Percentiles rank a stretch among this genome's conserved stretches.
phyloP scores from a whole-genome alignment of 2,329 filamentous ascomycete genomes.

The Colletotrichum trifolii region DNA sequence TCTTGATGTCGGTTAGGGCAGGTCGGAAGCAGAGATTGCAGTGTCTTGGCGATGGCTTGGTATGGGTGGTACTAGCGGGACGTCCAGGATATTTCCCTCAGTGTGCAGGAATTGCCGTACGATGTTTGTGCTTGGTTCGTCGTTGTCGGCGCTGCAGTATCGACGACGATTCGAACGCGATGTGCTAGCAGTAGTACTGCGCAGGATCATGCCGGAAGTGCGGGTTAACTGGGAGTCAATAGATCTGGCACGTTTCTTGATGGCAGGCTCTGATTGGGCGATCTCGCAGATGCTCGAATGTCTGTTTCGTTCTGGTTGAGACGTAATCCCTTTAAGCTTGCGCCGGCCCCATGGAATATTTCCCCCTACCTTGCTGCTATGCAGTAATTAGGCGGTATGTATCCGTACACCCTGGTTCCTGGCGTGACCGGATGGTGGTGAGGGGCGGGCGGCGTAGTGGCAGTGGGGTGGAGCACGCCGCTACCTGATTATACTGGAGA shows the following conservation, averaged over 20 bases:
- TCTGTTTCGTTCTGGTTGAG: neutral
- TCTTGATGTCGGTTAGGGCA: constrained; percentile 23
- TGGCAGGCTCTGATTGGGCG: constrained; percentile 23
- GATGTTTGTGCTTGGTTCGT: constrained; percentile 1
- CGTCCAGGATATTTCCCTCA: constrained; percentile 9
- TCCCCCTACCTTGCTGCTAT: neutral
- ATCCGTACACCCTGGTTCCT: neutral
- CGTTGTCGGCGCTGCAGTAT: neutral
- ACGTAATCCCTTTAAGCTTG: constrained; percentile 32
- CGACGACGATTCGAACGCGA: neutral
- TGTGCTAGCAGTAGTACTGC: neutral
- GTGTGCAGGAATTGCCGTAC: constrained; percentile 20
- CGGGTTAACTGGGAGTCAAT: constrained; percentile 38
- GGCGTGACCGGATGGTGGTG: neutral
- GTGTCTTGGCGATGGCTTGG: constrained; percentile 34
- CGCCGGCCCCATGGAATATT: neutral
- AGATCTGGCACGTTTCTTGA: constrained; percentile 36
- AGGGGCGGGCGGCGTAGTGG: constrained; percentile 18
- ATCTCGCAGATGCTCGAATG: constrained; percentile 14
- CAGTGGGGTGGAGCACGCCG: neutral
- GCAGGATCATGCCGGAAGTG: constrained; percentile 30
- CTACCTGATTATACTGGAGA: constrained; percentile 1
- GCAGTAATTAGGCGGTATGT: neutral
- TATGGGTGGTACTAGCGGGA: constrained; percentile 20
- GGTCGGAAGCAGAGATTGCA: constrained; percentile 6